These are phyloP conservation scores for Calamus simplicifolius DNA, from an alignment of 176 grass and related monocot species.

Conservation along the genomic window DNA sequence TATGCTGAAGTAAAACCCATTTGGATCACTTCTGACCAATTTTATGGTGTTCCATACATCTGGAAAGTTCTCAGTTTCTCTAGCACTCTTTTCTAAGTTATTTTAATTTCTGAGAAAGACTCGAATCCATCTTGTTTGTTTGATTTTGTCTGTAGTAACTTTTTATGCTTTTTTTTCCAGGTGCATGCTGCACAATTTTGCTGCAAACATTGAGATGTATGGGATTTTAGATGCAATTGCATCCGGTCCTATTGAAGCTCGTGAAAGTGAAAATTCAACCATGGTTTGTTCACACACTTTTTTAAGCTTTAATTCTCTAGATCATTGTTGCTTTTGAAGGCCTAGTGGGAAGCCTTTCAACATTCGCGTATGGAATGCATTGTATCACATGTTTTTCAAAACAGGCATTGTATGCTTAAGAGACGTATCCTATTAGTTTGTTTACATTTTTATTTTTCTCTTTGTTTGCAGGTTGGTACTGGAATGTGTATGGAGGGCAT, in stretches of 20 bases:
- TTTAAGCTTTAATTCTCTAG: too few species aligned
- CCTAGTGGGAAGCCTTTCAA: too few species aligned
- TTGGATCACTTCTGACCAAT: conserved; percentile 71
- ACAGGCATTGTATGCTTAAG: too few species aligned
- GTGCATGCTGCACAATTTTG: conserved; percentile 97
- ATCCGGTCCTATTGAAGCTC: conserved; percentile 73
- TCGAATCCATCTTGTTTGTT: too few species aligned
- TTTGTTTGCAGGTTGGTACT: conserved; percentile 12
- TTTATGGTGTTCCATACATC: conserved; percentile 92
- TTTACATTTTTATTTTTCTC: not conserved
- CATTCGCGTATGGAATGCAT: too few species aligned
- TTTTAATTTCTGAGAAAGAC: too few species aligned
- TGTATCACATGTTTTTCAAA: too few species aligned
- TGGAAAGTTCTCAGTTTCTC: conserved; percentile 45
- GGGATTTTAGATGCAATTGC: conserved; percentile 67
- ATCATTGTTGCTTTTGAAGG: too few species aligned
- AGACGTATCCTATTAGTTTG: too few species aligned
- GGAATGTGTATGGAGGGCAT: conserved; percentile 29
- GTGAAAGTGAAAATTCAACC: conserved; percentile 66
- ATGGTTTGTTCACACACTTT: conserved; percentile 35
- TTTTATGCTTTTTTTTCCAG: conserved; percentile 24
- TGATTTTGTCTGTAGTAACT: not conserved
- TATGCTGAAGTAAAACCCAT: conserved; percentile 93
- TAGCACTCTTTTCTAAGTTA: not conserved
- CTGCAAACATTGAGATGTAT: conserved; percentile 89